Conservation (phyloP, 768 basidiomycete species). For the Dendrothele bispora region DNA sequence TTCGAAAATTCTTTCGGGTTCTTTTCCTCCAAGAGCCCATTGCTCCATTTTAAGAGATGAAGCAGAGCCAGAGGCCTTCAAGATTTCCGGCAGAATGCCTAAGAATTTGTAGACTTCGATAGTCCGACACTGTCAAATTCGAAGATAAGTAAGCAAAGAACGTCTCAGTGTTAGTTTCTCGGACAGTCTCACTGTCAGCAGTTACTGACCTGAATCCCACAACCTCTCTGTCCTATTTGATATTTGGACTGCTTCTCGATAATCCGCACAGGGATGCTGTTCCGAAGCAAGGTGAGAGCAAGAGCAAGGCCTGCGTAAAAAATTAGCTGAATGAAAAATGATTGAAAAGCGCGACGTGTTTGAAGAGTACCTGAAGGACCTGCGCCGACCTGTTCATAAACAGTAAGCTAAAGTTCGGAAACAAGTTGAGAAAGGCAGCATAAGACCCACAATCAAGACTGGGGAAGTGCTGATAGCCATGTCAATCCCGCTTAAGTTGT, state of each 20-base stretch:
- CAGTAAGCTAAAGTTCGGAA: no score
- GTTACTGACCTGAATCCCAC: constrained; percentile 21
- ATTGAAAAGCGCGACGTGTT: background rate
- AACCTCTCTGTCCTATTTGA: constrained; percentile 22
- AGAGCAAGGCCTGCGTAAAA: constrained; percentile 23
- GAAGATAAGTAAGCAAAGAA: background rate
- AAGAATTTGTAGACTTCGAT: constrained; percentile 30
- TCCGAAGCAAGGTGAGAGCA: constrained; percentile 27
- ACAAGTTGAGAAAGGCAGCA: no score
- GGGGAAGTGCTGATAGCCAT: no score
- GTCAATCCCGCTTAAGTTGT: no score
- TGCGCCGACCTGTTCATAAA: constrained; percentile 6
- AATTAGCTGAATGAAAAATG: constrained; percentile 1
- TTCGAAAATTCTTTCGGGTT: constrained; percentile 7
- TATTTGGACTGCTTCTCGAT: constrained; percentile 23
- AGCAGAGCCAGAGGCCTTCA: background rate
- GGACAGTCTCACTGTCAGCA: background rate
- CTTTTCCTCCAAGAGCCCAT: background rate
- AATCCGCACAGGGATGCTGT: constrained; percentile 31
- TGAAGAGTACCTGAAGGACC: constrained; percentile 4
- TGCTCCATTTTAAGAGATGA: background rate
- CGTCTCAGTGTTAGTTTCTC: background rate
- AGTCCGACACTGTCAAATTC: constrained; percentile 16
- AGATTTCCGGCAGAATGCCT: constrained; percentile 19
- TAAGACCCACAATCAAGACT: no score